Evolutionary conservation across 2,329 filamentous ascomycete species (phyloP), one percentile per base, ranked within the genome.

Genomic region (Verticillium albo-atrum): DNA sequence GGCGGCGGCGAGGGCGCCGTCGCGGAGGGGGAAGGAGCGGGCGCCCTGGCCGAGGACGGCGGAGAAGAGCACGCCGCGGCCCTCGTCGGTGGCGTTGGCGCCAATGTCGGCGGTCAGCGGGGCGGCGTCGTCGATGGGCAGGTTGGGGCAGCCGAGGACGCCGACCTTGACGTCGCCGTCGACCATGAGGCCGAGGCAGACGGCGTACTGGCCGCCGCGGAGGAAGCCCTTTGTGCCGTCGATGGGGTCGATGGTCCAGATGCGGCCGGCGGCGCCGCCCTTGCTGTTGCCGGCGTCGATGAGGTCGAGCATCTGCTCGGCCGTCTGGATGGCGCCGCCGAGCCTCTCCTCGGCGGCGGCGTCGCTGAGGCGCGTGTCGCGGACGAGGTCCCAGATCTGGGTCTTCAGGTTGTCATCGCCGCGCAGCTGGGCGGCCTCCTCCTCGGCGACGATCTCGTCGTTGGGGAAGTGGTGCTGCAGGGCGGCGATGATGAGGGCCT

Each of bases 211-310:
- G 42, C 93, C 96, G 57, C 95, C 95, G 63, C 96, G 86, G 62
- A 99, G 81, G 79, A 99, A 99, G 30, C 95, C 96, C 79, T 97
- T 97, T 58, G 95, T 99, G 65, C 95, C 95, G 75, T 99, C 95
- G 63, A 99, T 97, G 61, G 95, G 95, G 75, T 99, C 95, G 60
- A 99, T 87, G 47, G 94, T 91, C 95, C 95, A 99, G 74, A 98
- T 91, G 66, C 95, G 83, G 63, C 92, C 92, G 65, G 79, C 82
- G 62, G 77, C 74, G 28, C 92, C 92, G 61, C 92, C 92, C 60
- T 83, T 76, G 75, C 88, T 91, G 71, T 84, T 84, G 50, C 89
- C 89, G 62, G 76, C 74, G 76, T 91, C 89, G 65, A 91, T 87
- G 42, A 88, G 76, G 64, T 85, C 79, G 62, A 90, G 73, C 87